phyloP scores from a whole-genome alignment of 495 filamentous ascomycete species.

The Physcia stellaris region DNA sequence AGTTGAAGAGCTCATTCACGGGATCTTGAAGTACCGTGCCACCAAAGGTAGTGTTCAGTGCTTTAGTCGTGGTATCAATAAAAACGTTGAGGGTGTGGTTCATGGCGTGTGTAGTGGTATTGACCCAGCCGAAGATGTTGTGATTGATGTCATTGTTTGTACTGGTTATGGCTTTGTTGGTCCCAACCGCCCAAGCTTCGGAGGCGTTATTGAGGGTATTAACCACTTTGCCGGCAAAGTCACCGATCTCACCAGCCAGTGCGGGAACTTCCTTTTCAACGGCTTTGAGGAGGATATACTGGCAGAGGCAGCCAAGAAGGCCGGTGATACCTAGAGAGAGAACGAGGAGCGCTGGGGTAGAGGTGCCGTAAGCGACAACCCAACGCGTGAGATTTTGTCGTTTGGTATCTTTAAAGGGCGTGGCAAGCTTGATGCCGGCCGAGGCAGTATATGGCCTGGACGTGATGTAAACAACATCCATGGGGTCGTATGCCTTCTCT shows the following conservation, averaged over 20 bases:
- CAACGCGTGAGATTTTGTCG: conserved; percentile 64
- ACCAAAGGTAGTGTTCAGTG: conserved; percentile 65
- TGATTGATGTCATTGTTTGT: conserved; percentile 65
- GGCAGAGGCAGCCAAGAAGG: conserved; percentile 70
- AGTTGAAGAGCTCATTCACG: conserved; percentile 58
- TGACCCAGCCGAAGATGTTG: conserved; percentile 81
- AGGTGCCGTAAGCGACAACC: conserved; percentile 77
- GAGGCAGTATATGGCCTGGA: conserved; percentile 63
- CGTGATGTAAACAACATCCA: conserved; percentile 82
- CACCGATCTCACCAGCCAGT: conserved; percentile 60
- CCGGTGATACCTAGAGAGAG: conserved; percentile 77
- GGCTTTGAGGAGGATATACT: conserved; percentile 60
- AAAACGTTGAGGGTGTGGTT: conserved; percentile 80
- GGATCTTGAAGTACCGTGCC: conserved; percentile 62
- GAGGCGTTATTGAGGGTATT: conserved; percentile 56
- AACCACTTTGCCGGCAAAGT: conserved; percentile 74
- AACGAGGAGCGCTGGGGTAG: conserved; percentile 72
- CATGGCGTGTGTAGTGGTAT: conserved; percentile 61
- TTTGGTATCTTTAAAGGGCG: conserved; percentile 49
- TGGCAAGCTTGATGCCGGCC: conserved; percentile 59
- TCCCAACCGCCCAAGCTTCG: conserved; percentile 56
- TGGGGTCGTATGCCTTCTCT: conserved; percentile 53
- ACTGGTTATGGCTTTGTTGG: conserved; percentile 57
- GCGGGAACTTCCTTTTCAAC: conserved; percentile 66
- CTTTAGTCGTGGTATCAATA: conserved; percentile 54